phyloP scores from a whole-genome alignment of 805 yeast species.

The Candida railenensis region DNA sequence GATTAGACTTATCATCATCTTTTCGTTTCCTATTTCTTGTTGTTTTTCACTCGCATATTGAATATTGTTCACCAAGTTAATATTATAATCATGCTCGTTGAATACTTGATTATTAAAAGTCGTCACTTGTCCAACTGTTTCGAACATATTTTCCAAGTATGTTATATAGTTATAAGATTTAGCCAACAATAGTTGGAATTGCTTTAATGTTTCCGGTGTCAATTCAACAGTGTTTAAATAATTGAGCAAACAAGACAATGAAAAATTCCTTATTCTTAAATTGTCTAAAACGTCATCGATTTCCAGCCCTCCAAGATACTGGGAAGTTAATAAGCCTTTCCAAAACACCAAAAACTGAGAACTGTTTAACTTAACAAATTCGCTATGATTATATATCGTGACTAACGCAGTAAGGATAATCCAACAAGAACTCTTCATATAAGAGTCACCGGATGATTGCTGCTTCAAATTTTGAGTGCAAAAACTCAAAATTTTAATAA shows the following conservation, averaged over 20 bases:
- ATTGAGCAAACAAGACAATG: constrained; percentile 39
- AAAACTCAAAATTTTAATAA: constrained; percentile 42
- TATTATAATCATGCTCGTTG: constrained; percentile 30
- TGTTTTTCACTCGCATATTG: constrained; percentile 24
- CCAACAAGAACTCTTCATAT: constrained; percentile 38
- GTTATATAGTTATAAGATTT: constrained; percentile 41
- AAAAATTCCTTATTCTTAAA: constrained; percentile 34
- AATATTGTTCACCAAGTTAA: constrained; percentile 27
- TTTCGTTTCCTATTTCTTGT: constrained; percentile 21
- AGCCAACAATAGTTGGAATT: constrained; percentile 38
- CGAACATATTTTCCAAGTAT: constrained; percentile 37
- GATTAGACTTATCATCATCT: constrained; percentile 29
- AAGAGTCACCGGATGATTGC: constrained; percentile 20
- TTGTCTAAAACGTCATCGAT: constrained; percentile 23
- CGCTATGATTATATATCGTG: constrained; percentile 39
- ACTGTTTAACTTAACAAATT: constrained; percentile 41
- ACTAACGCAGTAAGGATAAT: constrained; percentile 39
- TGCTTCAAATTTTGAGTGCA: constrained; percentile 46
- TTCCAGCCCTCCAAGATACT: constrained; percentile 29
- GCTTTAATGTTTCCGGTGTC: constrained; percentile 41
- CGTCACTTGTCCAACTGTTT: constrained; percentile 30
- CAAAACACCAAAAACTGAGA: constrained; percentile 45
- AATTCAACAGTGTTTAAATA: constrained; percentile 36
- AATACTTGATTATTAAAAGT: constrained; percentile 25
- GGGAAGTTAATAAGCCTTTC: constrained; percentile 45